A percentile compares a stretch with the other conserved stretches of the same genome.
These are phyloP conservation scores for Edaphochlamys debaryana DNA, from an alignment of 139 green algal genomes.

Conservation along the genomic window DNA sequence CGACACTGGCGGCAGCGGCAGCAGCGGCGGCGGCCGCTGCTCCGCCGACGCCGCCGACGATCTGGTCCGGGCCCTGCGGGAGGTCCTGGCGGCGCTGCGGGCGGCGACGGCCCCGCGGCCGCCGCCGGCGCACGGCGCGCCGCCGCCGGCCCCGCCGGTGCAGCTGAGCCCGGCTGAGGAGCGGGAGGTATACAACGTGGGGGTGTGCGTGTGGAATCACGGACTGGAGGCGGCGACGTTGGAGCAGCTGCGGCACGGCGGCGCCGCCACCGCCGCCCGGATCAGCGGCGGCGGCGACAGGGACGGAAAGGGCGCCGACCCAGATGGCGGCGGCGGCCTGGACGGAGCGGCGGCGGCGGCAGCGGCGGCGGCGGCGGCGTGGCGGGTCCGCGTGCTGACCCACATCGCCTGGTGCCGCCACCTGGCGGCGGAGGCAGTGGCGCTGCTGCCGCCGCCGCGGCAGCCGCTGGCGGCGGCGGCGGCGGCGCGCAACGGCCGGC, in stretches of 20 bases:
- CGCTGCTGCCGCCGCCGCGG: neutral
- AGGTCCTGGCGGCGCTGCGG: neutral
- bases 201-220: constrained; percentile 12
- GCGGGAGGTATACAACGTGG: neutral
- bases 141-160: neutral
- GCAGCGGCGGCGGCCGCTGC: neutral
- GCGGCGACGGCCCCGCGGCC: neutral
- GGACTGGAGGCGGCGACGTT: constrained; percentile 8
- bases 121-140: neutral
- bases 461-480: neutral
- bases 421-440: neutral
- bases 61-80: neutral
- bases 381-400: constrained; percentile 1
- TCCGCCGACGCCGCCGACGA: neutral
- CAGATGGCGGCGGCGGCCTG: neutral
- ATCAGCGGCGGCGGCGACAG: neutral
- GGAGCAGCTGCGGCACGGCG: constrained; percentile 4
- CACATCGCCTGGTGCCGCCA: constrained; percentile 26
- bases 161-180: neutral
- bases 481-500: too few relatives aligned
- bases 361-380: neutral
- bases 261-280: neutral
- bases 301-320: neutral
- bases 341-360: neutral
- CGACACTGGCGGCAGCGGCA: neutral